These are phyloP conservation scores for Dentipellis fragilis DNA, from an alignment of 768 basidiomycete species.

Conservation along the genomic window DNA sequence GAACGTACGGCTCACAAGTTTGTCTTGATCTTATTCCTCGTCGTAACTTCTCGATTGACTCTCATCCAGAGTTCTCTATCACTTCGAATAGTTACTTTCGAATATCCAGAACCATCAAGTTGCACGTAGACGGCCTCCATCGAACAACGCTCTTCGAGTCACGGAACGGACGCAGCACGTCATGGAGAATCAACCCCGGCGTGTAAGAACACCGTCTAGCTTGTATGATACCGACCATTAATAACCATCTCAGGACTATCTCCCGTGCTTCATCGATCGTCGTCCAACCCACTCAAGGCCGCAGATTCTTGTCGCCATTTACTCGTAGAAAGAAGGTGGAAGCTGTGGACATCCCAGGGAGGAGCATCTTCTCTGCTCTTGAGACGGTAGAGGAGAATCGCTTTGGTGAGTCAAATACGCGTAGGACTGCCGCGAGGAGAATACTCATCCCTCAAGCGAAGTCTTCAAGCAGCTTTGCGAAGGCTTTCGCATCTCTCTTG, in stretches of 20 bases:
- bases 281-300: background rate
- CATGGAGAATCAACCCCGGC: background rate
- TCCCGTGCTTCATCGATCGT: background rate
- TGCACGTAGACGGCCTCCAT: background rate
- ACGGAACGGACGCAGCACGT: background rate
- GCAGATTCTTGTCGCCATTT: too few species aligned
- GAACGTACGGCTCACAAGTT: too few species aligned
- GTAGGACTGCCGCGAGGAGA: background rate
- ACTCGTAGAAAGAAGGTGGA: background rate
- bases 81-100: background rate
- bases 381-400: background rate
- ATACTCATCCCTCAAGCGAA: background rate
- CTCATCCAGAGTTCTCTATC: background rate
- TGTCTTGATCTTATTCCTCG: too few species aligned
- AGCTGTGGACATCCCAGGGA: background rate
- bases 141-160: background rate
- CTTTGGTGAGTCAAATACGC: background rate
- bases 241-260: background rate
- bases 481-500: too few species aligned
- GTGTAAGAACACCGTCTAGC: background rate
- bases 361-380: background rate
- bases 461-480: too few species aligned
- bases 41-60: too few species aligned
- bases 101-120: background rate
- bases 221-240: background rate